Conservation (phyloP, 2,329 filamentous ascomycete species). For the Xylariaceae sp. region DNA sequence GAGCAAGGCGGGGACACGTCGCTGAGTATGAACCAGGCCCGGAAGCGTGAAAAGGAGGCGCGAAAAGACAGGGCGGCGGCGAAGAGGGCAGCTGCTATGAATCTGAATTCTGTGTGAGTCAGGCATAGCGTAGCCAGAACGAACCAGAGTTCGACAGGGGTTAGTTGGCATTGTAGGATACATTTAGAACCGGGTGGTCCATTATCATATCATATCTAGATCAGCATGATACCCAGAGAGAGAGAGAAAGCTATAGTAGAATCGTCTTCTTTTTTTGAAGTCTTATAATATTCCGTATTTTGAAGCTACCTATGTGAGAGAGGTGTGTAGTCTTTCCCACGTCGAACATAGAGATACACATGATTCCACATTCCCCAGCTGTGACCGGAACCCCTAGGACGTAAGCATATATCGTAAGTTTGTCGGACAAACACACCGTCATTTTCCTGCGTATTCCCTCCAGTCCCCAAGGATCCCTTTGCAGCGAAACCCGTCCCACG, state of each 20-base stretch:
- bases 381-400: neutral
- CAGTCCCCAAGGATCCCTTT: neutral
- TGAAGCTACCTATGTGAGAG: neutral
- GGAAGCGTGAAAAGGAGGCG: conserved; percentile 59
- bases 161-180: neutral
- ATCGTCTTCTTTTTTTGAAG: neutral
- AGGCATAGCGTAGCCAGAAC: no score
- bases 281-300: conserved; percentile 6
- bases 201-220: neutral
- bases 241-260: neutral
- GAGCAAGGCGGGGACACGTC: conserved; percentile 44
- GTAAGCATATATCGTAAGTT: neutral
- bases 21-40: conserved; percentile 63
- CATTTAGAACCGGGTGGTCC: no score
- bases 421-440: neutral
- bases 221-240: conserved; percentile 1
- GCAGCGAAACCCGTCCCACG: neutral
- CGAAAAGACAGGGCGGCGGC: conserved; percentile 33
- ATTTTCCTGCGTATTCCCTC: neutral
- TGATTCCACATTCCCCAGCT: neutral
- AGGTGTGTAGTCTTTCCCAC: conserved; percentile 8
- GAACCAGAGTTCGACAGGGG: no score
- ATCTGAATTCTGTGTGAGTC: neutral
- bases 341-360: neutral
- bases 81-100: conserved; percentile 12